These are phyloP conservation scores for Heracleum sosnowskyi DNA, from an alignment of 129 eudicot genomes.

Conservation along the genomic window DNA sequence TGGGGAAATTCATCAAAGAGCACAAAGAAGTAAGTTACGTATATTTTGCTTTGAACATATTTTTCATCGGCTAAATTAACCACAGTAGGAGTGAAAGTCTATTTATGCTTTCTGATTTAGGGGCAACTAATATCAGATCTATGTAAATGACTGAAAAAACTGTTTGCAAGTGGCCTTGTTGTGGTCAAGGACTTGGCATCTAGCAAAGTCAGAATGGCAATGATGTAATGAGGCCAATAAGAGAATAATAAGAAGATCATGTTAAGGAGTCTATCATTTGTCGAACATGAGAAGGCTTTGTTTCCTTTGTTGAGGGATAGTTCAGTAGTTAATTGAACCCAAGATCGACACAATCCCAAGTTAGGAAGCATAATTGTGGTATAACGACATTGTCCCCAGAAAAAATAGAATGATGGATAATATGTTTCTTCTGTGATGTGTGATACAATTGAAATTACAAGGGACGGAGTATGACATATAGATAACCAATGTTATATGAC, in stretches of 20 bases:
- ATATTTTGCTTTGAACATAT: neutral
- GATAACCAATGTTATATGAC: neutral
- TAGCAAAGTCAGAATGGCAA: neutral
- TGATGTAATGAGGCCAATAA: neutral
- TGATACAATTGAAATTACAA: neutral
- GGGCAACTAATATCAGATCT: neutral
- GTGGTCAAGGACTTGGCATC: neutral
- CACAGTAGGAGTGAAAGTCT: neutral
- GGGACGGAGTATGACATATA: neutral
- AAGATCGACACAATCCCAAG: neutral
- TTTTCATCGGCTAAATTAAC: neutral
- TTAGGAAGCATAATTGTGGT: neutral
- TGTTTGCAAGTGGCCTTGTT: neutral
- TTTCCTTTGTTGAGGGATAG: neutral
- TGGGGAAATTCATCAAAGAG: slow-evolving; percentile 68
- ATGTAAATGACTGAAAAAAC: neutral
- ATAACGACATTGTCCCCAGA: neutral
- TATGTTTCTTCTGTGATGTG: neutral
- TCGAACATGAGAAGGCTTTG: neutral
- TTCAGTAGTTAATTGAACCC: neutral
- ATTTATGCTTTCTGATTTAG: neutral
- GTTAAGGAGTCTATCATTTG: neutral
- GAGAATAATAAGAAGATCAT: neutral
- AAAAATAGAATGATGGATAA: neutral
- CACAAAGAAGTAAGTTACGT: slow-evolving; percentile 71